Conservation (phyloP, 208 protist genomes). For the Zelonia costaricensis region DNA sequence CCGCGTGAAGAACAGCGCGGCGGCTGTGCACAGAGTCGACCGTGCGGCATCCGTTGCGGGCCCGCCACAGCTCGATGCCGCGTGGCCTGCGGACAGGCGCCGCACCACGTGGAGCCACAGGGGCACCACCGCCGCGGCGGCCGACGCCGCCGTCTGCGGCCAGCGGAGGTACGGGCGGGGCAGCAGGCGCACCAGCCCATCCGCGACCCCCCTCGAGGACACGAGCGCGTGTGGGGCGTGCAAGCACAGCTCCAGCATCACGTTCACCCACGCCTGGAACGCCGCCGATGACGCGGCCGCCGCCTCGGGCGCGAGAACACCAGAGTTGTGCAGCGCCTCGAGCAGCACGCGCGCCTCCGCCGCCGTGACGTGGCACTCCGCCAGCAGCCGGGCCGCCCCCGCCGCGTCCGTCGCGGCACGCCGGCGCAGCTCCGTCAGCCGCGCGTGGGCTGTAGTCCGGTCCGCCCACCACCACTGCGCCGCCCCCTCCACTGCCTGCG, state of each 20-base stretch:
- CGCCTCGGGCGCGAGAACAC: constrained; percentile 5
- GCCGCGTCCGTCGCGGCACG: background rate
- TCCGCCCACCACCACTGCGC: constrained; percentile 20
- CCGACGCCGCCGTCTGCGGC: background rate
- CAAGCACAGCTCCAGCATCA: constrained; percentile 7
- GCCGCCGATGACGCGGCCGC: background rate
- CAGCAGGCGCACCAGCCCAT: constrained; percentile 17
- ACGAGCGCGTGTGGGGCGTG: constrained; percentile 19
- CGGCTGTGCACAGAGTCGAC: constrained; percentile 2
- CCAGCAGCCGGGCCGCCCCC: constrained; percentile 10
- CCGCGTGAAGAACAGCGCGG: too few relatives aligned
- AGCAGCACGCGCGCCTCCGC: constrained; percentile 14
- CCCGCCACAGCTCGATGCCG: background rate
- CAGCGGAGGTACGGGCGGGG: background rate
- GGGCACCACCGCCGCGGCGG: background rate
- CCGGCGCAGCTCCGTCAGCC: constrained; percentile 19
- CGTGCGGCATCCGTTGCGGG: background rate
- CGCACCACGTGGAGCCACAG: constrained; percentile 20
- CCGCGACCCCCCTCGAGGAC: constrained; percentile 5
- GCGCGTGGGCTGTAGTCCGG: constrained; percentile 14
- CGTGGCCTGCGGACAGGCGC: background rate
- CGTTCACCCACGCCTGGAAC: constrained; percentile 10
- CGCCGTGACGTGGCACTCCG: constrained; percentile 14
- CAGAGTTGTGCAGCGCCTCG: constrained; percentile 2
- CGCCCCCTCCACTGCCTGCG: background rate